phyloP scores from a whole-genome alignment of 2,329 filamentous ascomycete species.

The Hymenoscyphus albidus region DNA sequence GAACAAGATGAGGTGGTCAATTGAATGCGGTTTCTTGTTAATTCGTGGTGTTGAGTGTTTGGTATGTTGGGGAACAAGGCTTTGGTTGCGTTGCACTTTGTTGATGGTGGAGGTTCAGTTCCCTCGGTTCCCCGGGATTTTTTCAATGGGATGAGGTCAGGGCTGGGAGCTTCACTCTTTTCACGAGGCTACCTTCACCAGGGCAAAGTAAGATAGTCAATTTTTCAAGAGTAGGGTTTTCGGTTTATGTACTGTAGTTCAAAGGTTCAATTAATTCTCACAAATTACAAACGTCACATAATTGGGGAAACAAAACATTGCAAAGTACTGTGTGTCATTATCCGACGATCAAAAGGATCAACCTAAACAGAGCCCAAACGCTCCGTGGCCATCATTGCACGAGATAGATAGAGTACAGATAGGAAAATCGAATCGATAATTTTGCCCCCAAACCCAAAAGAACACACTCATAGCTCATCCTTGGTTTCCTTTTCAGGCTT shows the following conservation, averaged over 20 bases:
- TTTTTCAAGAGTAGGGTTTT: too few relatives aligned
- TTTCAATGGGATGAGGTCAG: too few relatives aligned
- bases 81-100: not conserved
- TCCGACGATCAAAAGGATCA: slow-evolving; percentile 13
- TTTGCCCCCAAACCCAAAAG: slow-evolving; percentile 8
- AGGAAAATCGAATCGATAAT: slow-evolving; percentile 15
- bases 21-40: not conserved
- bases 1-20: not conserved
- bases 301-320: not conserved
- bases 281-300: not conserved
- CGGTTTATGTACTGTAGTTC: too few relatives aligned
- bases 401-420: slow-evolving; percentile 28
- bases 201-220: too few relatives aligned
- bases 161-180: too few relatives aligned
- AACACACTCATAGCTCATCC: not conserved
- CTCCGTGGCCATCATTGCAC: slow-evolving; percentile 11
- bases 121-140: slow-evolving; percentile 2
- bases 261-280: too few relatives aligned
- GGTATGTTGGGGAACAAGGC: not conserved
- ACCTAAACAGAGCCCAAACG: slow-evolving; percentile 12
- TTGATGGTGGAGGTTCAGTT: not conserved
- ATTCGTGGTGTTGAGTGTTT: not conserved
- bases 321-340: slow-evolving; percentile 14
- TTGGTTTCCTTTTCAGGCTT: slow-evolving; percentile 61
- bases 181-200: too few relatives aligned